Evolutionary conservation across 2,329 filamentous ascomycete species (phyloP), one percentile per base, ranked within the genome.

Genomic region (Laburnicola sp.): DNA sequence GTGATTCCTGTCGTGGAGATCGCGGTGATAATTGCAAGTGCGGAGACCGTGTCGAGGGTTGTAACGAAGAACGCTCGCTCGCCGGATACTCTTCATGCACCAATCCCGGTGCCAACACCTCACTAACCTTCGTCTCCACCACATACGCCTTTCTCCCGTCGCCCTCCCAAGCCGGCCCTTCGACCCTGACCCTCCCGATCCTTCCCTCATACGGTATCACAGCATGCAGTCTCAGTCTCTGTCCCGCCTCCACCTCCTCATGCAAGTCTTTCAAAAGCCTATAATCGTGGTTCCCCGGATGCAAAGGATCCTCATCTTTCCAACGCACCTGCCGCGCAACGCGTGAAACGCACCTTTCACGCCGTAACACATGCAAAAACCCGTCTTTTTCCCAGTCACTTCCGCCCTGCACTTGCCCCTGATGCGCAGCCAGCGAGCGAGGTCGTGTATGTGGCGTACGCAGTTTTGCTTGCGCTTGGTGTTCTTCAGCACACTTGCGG

Each of bases 401-500:
- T 8, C 27, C n/a, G 3, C 10, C n/a, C 39, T 38, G 25, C 6
- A 27, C 30, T 21, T 38, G 11, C 2, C 38, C 42, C 11, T 51
- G 49, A 26, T 50, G 35, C 25, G 41, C 31, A 8, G 36, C 30
- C 9, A 39, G 23, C 25, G 43, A 35, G 16, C 32, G 46, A 9
- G 34, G 26, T 16, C 10, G 38, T 22, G n/a, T n/a, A n/a, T n/a
- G n/a, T n/a, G n/a, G n/a, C n/a, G n/a, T n/a, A n/a, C n/a, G n/a
- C n/a, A n/a, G n/a, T n/a, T n/a, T 22, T 10, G 31, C 35, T n/a
- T 26, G 23, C 4, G 38, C 4, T 37, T 45, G 35, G 25, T 38
- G 45, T 27, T 47, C 35, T 9, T 47, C 41, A 26, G 51, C 50
- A 40, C 54, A 59, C n/a, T n/a, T 7, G 16, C 9, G 22, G 27